Base-by-base conservation (phyloP, 805 yeast genomes). In the Kodamaea laetipori region DNA sequence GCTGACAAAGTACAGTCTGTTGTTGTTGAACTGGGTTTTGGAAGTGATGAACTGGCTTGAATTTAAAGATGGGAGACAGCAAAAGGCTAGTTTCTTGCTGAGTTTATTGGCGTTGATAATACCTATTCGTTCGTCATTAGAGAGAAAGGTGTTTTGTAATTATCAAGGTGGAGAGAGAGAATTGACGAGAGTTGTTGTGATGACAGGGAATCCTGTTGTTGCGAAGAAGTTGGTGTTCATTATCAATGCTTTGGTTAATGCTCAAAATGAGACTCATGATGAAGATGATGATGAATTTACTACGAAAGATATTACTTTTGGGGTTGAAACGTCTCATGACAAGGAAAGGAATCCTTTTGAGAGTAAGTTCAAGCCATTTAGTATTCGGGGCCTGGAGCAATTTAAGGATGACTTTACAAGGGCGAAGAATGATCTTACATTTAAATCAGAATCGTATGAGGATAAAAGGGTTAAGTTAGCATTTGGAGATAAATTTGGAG, bases 151-250 rank as follows among this genome's bases (percentile, higher is more conserved):
- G 10, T 30, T 13, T 17, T 13, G 34, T 15, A 59, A 58, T 26
- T 59, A 52, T 21, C 51, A 50, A 11, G 52, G 54, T 9, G 43
- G 53, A 3, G 56, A 56, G 24, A 43, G 52, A 16, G 73, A 67
- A 32, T 57, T 70, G n/a, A 66, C 76, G 6, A 65, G 84, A 34
- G 66, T 80, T 1, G 79, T 79, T 1, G 66, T 80, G 3, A 71
- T 79, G 75, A 79, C 85, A 0, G 76, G 81, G 11, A 80, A 80
- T 53, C 78, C 81, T 26, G 74, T 74, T 6, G 81, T 80, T 7
- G 82, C 84, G 1, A 81, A 80, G 51, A 79, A 79, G 53, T 60
- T 80, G 43, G 64, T 80, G 0, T 80, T 78, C 44, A 74, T 80
- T 6, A 48, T 80, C 6, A 70, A 78, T 41, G 84, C 79, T 0